These are phyloP conservation scores for Cystofilobasidium capitatum DNA, from an alignment of 768 basidiomycete species.

Conservation along the genomic window DNA sequence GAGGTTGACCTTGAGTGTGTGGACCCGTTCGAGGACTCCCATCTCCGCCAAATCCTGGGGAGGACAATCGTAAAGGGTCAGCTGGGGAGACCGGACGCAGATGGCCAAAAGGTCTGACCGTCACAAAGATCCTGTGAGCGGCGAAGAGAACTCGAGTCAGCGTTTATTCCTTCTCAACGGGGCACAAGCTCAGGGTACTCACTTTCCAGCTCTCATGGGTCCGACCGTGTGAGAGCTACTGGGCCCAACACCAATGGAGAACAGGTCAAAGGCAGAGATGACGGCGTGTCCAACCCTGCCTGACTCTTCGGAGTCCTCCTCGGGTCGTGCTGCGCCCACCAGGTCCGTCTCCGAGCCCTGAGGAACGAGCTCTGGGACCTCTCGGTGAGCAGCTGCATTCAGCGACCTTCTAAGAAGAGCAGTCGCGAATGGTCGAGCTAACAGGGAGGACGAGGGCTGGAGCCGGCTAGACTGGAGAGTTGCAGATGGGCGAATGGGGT, in stretches of 20 bases:
- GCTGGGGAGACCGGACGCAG: constrained; percentile 8
- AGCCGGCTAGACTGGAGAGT: background rate
- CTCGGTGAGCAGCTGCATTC: background rate
- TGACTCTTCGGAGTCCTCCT: too few relatives aligned
- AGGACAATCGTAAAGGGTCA: constrained; percentile 42
- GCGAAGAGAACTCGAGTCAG: constrained; percentile 9
- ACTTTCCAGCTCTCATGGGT: constrained; percentile 52
- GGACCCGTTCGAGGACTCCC: constrained; percentile 59
- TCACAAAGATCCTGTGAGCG: constrained; percentile 20
- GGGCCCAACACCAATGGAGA: constrained; percentile 62
- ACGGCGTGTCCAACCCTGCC: constrained; percentile 48
- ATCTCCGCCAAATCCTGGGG: constrained; percentile 49
- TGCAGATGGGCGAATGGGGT: background rate
- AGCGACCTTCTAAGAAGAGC: background rate
- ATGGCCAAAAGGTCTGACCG: constrained; percentile 1
- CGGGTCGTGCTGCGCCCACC: background rate
- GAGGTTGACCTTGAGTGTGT: constrained; percentile 74
- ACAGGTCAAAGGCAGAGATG: constrained; percentile 80
- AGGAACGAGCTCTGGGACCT: background rate
- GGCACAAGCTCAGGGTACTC: background rate
- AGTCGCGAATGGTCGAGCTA: background rate
- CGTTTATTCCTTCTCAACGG: background rate
- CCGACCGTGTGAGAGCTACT: constrained; percentile 61
- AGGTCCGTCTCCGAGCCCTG: background rate
- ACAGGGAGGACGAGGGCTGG: background rate